These are phyloP conservation scores for Teunomyces pallodes DNA, from an alignment of 805 yeast species.

Conservation along the genomic window DNA sequence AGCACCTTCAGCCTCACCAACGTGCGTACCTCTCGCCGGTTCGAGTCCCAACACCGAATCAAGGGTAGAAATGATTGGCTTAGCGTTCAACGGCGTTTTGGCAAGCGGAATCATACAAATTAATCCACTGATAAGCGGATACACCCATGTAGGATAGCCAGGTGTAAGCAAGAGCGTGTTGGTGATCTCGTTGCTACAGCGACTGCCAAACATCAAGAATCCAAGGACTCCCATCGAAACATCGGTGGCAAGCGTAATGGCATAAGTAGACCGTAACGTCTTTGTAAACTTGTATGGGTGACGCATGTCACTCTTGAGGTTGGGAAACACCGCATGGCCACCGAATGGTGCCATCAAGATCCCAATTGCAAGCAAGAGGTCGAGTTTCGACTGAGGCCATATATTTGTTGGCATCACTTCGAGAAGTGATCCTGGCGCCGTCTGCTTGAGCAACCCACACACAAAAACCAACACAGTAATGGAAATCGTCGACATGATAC, in stretches of 20 bases:
- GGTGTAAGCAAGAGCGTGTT: slow-evolving; percentile 64
- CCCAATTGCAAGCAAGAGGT: slow-evolving; percentile 53
- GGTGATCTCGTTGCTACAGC: slow-evolving; percentile 70
- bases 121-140: slow-evolving; percentile 26
- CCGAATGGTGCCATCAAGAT: slow-evolving; percentile 78
- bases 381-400: slow-evolving; percentile 31
- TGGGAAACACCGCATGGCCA: slow-evolving; percentile 82
- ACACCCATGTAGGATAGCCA: slow-evolving; percentile 65
- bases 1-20: too few species aligned
- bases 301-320: slow-evolving; percentile 70
- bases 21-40: too few species aligned
- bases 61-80: slow-evolving; percentile 39
- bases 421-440: slow-evolving; percentile 55
- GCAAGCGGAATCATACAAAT: slow-evolving; percentile 41
- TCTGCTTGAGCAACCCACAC: slow-evolving; percentile 43
- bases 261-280: slow-evolving; percentile 55
- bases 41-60: slow-evolving; percentile 24
- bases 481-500: slow-evolving; percentile 53
- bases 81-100: slow-evolving; percentile 37
- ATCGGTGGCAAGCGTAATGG: slow-evolving; percentile 59
- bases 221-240: slow-evolving; percentile 62
- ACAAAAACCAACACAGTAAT: slow-evolving; percentile 44
- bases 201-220: slow-evolving; percentile 75
- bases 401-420: slow-evolving; percentile 41
- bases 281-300: slow-evolving; percentile 59